Percentiles rank a stretch among this genome's conserved stretches.
phyloP scores from a whole-genome alignment of 169 alveolate species.

The Toxoplasma gondii region DNA sequence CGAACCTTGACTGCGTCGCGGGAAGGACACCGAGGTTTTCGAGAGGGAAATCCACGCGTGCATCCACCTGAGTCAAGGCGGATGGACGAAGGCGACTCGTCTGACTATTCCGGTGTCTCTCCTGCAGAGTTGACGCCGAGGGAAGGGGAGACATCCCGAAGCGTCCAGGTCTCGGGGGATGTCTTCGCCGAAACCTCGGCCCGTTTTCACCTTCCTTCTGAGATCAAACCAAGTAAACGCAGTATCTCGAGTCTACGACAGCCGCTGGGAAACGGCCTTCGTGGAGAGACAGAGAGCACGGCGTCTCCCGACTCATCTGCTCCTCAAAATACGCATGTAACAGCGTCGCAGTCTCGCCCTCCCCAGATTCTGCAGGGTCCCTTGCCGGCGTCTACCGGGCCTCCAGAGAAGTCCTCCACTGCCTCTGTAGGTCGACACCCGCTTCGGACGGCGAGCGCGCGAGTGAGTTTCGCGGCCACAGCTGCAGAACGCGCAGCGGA shows the following conservation, averaged over 20 bases:
- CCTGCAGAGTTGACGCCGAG: too few relatives aligned
- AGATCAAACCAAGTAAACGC: too few relatives aligned
- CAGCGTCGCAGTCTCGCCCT: background rate
- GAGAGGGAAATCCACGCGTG: background rate
- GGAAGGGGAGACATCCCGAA: too few relatives aligned
- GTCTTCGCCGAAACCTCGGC: too few relatives aligned
- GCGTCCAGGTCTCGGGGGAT: too few relatives aligned
- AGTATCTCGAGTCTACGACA: background rate
- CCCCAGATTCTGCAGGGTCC: background rate
- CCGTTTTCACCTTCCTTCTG: too few relatives aligned
- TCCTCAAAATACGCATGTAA: background rate
- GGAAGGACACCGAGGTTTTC: background rate
- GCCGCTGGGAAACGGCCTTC: background rate
- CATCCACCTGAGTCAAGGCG: background rate
- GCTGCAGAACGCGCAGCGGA: background rate
- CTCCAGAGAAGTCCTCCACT: background rate
- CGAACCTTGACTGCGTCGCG: background rate
- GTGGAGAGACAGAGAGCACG: too few relatives aligned
- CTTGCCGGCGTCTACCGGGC: background rate
- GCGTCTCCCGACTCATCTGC: background rate
- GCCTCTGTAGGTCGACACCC: background rate
- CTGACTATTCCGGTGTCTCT: too few relatives aligned
- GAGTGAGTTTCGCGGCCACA: slow-evolving; percentile 2
- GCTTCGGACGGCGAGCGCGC: background rate
- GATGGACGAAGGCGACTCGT: too few relatives aligned